Conservation (phyloP, 1,284 basidiomycete genomes). For the Paramarasmius palmivorus region DNA sequence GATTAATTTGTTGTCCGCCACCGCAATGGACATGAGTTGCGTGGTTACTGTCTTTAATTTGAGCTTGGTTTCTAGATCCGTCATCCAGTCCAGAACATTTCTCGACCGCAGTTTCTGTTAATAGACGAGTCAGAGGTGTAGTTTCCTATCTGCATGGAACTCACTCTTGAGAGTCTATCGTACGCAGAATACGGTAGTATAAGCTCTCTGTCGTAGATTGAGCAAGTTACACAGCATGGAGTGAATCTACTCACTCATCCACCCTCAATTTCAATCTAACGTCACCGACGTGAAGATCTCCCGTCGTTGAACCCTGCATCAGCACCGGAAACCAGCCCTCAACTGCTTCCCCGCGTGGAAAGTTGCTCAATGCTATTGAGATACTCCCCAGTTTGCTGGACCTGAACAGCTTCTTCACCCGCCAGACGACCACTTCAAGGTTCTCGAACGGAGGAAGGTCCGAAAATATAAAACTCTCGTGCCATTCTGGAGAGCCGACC, state of each 20-base stretch:
- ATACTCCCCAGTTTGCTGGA: conserved; percentile 59
- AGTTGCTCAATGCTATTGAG: conserved; percentile 66
- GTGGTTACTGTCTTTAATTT: conserved; percentile 60
- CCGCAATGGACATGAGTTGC: conserved; percentile 67
- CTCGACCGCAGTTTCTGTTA: conserved; percentile 59
- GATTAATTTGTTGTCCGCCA: conserved; percentile 63
- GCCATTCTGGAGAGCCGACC: conserved; percentile 70
- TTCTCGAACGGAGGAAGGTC: conserved; percentile 74
- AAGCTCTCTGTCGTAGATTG: conserved; percentile 56
- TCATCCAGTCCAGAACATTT: conserved; percentile 75
- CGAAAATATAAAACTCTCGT: conserved; percentile 71
- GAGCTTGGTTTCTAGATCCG: conserved; percentile 65
- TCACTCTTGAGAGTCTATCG: conserved; percentile 52
- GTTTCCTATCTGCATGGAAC: conserved; percentile 18
- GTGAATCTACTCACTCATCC: conserved; percentile 61
- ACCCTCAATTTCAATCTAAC: conserved; percentile 70
- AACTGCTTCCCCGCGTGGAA: conserved; percentile 67
- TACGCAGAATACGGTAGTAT: conserved; percentile 68
- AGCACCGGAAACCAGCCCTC: conserved; percentile 86
- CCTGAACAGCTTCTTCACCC: conserved; percentile 64
- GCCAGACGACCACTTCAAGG: conserved; percentile 63
- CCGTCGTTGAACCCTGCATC: conserved; percentile 44
- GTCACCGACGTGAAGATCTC: conserved; percentile 68
- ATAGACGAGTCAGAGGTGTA: conserved; percentile 3
- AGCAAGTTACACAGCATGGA: not conserved